These are phyloP conservation scores for Nissolia schottii DNA, from an alignment of 306 rosid species.

Conservation along the genomic window DNA sequence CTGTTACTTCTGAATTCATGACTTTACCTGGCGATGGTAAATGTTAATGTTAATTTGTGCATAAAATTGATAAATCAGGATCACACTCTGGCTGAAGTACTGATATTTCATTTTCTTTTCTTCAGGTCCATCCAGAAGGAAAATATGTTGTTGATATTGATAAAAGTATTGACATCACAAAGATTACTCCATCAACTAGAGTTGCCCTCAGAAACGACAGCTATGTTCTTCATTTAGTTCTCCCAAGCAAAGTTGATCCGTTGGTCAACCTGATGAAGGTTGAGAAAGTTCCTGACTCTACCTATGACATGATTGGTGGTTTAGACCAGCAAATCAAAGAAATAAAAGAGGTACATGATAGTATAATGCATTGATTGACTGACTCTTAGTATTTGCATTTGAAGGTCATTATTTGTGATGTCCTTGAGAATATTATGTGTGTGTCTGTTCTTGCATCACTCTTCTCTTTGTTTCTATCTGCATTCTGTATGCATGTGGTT, in stretches of 20 bases:
- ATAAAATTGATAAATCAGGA: background rate
- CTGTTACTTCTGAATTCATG: background rate
- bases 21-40: background rate
- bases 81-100: background rate
- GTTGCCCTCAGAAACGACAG: constrained; percentile 99
- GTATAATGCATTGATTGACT: background rate
- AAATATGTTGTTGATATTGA: constrained; percentile 97
- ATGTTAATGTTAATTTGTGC: background rate
- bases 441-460: background rate
- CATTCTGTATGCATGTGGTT: background rate
- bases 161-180: constrained; percentile 87
- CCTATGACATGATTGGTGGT: constrained; percentile 99
- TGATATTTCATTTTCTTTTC: background rate
- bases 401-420: background rate
- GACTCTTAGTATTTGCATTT: constrained; percentile 9
- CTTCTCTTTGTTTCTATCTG: background rate
- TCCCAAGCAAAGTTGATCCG: constrained; percentile 99
- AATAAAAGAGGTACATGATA: constrained; percentile 67
- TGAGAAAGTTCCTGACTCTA: constrained; percentile 96
- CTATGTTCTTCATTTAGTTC: constrained; percentile 88
- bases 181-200: constrained; percentile 95
- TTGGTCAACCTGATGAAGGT: constrained; percentile 96
- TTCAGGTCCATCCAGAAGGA: constrained; percentile 97
- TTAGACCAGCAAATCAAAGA: constrained; percentile 98
- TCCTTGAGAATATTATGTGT: background rate